phyloP scores from a whole-genome alignment of 2,329 filamentous ascomycete species.

The Bertia moriformis region DNA sequence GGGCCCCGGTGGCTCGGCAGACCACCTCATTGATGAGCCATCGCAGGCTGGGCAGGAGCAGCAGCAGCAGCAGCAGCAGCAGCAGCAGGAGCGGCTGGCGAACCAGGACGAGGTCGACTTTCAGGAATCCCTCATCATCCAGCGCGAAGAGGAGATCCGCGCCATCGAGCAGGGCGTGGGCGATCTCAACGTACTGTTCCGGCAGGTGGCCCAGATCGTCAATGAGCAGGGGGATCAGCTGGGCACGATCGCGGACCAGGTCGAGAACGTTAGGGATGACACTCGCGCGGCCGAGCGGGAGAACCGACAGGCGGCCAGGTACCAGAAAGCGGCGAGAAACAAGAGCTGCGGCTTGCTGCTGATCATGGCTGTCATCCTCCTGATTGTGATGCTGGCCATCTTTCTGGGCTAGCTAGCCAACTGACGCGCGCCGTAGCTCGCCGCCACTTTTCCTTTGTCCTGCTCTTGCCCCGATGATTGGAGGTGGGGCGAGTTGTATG shows the following conservation, averaged over 20 bases:
- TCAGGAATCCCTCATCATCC: conserved; percentile 86
- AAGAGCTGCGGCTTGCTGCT: conserved; percentile 86
- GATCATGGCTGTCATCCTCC: conserved; percentile 75
- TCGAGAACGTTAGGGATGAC: conserved; percentile 67
- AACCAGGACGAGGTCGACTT: conserved; percentile 93
- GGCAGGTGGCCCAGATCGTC: conserved; percentile 95
- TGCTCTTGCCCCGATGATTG: too few species aligned
- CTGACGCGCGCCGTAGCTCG: conserved; percentile 10
- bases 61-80: conserved; percentile 48
- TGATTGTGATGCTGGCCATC: conserved; percentile 78
- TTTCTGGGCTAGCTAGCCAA: conserved; percentile 53
- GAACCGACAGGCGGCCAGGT: conserved; percentile 69
- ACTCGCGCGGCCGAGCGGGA: conserved; percentile 76
- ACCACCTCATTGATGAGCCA: too few species aligned
- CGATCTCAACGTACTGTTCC: conserved; percentile 90
- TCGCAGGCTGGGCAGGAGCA: conserved; percentile 22
- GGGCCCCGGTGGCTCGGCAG: conserved; percentile 15
- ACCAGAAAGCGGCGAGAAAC: conserved; percentile 88
- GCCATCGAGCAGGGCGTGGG: conserved; percentile 94
- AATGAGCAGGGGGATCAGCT: conserved; percentile 82
- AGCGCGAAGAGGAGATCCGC: conserved; percentile 90
- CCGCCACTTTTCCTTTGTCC: conserved; percentile 1
- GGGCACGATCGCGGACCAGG: conserved; percentile 76
- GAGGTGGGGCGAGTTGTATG: too few species aligned
- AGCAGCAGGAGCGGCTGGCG: conserved; percentile 68